These are phyloP conservation scores for Lenwebbia sp. DNA, from an alignment of 345 rosid genomes.

Conservation along the genomic window DNA sequence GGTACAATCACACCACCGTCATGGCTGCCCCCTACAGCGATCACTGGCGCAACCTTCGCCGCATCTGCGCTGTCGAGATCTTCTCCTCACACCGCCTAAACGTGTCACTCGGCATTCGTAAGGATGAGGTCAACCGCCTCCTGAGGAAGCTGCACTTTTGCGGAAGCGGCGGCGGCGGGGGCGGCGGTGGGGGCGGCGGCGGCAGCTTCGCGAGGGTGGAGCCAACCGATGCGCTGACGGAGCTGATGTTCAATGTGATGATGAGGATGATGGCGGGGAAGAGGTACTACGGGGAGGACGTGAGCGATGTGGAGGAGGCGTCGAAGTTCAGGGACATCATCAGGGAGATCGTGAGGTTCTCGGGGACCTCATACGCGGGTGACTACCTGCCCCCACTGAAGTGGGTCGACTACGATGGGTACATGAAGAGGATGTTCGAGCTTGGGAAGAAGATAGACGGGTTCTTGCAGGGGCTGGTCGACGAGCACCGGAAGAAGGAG, in stretches of 20 bases:
- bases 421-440: slow-evolving; percentile 5
- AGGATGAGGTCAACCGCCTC: slow-evolving; percentile 27
- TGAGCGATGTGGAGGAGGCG: slow-evolving; percentile 13
- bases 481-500: slow-evolving; percentile 18
- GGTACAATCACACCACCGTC: slow-evolving; percentile 27
- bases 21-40: slow-evolving; percentile 24
- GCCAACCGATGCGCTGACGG: slow-evolving; percentile 14
- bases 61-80: slow-evolving; percentile 25
- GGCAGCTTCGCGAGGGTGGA: slow-evolving; percentile 28
- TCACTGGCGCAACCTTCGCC: slow-evolving; percentile 55
- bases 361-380: slow-evolving; percentile 16
- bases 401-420: slow-evolving; percentile 14
- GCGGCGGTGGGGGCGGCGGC: too few relatives aligned
- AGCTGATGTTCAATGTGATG: slow-evolving; percentile 23
- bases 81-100: slow-evolving; percentile 23
- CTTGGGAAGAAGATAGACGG: slow-evolving; percentile 15
- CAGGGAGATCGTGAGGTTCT: slow-evolving; percentile 8
- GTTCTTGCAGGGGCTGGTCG: slow-evolving; percentile 34
- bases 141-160: slow-evolving; percentile 8
- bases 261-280: slow-evolving; percentile 34
- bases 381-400: slow-evolving; percentile 38
- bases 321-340: slow-evolving; percentile 22
- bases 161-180: background rate
- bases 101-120: slow-evolving; percentile 7
- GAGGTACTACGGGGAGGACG: slow-evolving; percentile 29